These are phyloP conservation scores for Takashimella tepidaria DNA, from an alignment of 1,284 basidiomycete genomes.

Conservation along the genomic window DNA sequence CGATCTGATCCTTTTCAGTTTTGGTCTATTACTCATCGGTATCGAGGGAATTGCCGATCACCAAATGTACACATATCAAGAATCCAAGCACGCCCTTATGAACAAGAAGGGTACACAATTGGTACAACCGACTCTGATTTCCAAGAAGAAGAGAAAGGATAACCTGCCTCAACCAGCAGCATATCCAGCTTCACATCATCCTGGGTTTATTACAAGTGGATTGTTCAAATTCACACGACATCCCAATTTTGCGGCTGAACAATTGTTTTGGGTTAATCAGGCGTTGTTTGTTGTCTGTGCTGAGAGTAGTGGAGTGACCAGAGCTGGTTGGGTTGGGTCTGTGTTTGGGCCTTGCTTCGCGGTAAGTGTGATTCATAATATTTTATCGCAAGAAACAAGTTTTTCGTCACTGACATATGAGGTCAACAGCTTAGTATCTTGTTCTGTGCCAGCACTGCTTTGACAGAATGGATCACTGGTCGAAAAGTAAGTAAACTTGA, in stretches of 20 bases:
- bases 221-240: constrained; percentile 83
- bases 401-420: too few relatives aligned
- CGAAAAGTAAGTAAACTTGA: constrained; percentile 52
- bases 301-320: constrained; percentile 21
- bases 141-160: constrained; percentile 6
- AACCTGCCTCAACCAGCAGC: constrained; percentile 14
- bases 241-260: constrained; percentile 87
- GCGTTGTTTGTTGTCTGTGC: constrained; percentile 36
- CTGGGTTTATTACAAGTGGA: constrained; percentile 80
- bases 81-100: constrained; percentile 61
- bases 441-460: constrained; percentile 67
- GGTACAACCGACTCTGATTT: constrained; percentile 20
- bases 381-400: too few relatives aligned
- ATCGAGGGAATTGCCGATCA: constrained; percentile 82
- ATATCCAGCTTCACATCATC: constrained; percentile 54
- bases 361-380: constrained; percentile 46
- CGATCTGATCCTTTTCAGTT: constrained; percentile 59
- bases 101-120: constrained; percentile 8
- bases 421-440: constrained; percentile 54
- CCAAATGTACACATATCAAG: constrained; percentile 76
- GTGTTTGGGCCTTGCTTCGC: constrained; percentile 34
- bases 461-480: constrained; percentile 72
- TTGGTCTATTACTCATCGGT: constrained; percentile 56
- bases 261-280: constrained; percentile 71
- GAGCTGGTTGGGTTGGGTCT: constrained; percentile 21